Evolutionary conservation across 1,284 basidiomycete genomes (phyloP).

Genomic region (Volvariella surrecta): DNA sequence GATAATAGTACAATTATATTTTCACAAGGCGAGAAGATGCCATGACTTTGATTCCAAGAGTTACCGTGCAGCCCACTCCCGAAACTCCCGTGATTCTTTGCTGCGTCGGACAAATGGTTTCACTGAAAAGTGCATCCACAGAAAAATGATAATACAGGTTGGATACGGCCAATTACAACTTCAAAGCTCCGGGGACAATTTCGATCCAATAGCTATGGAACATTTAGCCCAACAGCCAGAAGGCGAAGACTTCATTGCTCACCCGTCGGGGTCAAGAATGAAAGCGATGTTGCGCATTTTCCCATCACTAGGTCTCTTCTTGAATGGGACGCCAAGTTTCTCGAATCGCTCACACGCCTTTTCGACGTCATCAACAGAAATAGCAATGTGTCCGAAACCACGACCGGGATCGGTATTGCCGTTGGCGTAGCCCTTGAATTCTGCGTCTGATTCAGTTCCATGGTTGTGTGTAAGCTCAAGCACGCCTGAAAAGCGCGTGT

Average conservation of each 20-base stretch:
- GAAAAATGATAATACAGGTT: no score
- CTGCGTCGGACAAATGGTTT: no score
- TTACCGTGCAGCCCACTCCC: no score
- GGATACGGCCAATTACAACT: no score
- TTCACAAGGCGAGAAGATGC: no score
- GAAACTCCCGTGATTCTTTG: no score
- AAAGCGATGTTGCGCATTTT: conserved; percentile 86
- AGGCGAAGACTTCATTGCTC: conserved; percentile 16
- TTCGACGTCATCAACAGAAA: conserved; percentile 79
- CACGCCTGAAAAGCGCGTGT: conserved; percentile 37
- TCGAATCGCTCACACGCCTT: conserved; percentile 83
- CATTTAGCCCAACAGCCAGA: not conserved
- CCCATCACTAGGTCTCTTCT: conserved; percentile 83
- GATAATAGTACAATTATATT: no score
- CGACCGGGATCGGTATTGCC: conserved; percentile 81
- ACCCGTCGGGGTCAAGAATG: conserved; percentile 84
- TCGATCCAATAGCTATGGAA: conserved; percentile 23
- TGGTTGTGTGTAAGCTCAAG: conserved; percentile 89
- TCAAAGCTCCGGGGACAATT: conserved; percentile 15
- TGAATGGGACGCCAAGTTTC: conserved; percentile 75
- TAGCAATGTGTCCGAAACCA: conserved; percentile 82
- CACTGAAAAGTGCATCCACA: no score
- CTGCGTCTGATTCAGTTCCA: conserved; percentile 75
- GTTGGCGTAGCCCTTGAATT: conserved; percentile 72
- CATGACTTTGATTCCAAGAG: no score